These are phyloP conservation scores for Nematocida ironsii DNA, from an alignment of 371 early-diverging fungal species.

Conservation along the genomic window DNA sequence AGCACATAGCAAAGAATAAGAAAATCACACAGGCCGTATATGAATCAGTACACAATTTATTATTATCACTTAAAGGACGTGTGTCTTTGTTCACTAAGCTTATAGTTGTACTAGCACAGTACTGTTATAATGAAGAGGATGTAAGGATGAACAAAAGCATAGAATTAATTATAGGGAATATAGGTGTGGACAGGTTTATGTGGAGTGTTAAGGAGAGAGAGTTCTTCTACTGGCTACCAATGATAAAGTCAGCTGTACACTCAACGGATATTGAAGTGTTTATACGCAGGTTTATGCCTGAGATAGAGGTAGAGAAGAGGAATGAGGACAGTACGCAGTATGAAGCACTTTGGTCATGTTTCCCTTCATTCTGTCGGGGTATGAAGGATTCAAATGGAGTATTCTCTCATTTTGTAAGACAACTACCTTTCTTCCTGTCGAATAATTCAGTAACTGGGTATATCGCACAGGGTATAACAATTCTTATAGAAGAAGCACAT, in stretches of 20 bases:
- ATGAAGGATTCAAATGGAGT: constrained; percentile 8
- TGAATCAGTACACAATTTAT: constrained; percentile 8
- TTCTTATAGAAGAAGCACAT: constrained; percentile 33
- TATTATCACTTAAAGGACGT: not conserved
- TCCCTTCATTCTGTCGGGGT: constrained; percentile 54
- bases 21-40: not conserved
- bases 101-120: constrained; percentile 27
- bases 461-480: constrained; percentile 35
- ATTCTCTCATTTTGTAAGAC: not conserved
- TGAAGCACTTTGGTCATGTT: constrained; percentile 50
- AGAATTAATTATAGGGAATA: constrained; percentile 46
- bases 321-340: constrained; percentile 26
- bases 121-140: constrained; percentile 40
- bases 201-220: constrained; percentile 40
- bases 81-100: constrained; percentile 25
- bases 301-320: constrained; percentile 5
- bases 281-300: constrained; percentile 26
- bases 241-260: constrained; percentile 46
- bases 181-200: constrained; percentile 47
- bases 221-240: constrained; percentile 53
- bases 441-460: constrained; percentile 34
- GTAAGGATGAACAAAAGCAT: constrained; percentile 29
- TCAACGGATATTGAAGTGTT: constrained; percentile 33
- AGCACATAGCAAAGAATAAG: constrained; percentile 9
- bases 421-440: not conserved